Evolutionary conservation across 1,139 yeast genomes (phyloP).

Genomic region (Waltiozyma sp.): DNA sequence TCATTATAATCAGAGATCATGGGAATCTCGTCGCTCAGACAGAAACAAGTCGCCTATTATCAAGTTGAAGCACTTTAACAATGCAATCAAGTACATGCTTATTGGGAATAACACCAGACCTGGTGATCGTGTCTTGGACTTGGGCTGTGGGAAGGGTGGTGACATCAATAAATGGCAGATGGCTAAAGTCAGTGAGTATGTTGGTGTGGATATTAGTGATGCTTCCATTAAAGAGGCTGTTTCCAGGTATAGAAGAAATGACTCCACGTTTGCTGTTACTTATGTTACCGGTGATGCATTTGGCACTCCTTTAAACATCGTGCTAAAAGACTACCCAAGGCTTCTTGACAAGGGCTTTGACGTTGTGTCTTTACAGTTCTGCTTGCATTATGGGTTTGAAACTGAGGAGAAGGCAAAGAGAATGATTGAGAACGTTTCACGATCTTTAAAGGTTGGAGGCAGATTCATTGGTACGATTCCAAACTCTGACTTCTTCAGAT

Average conservation of each 20-base stretch:
- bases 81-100: constrained; percentile 81
- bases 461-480: constrained; percentile 90
- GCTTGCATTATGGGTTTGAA: constrained; percentile 90
- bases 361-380: constrained; percentile 80
- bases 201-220: constrained; percentile 90
- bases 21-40: constrained; percentile 49
- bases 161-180: constrained; percentile 84
- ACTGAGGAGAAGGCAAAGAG: constrained; percentile 69
- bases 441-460: constrained; percentile 73
- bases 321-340: constrained; percentile 30
- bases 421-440: constrained; percentile 63
- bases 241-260: constrained; percentile 48
- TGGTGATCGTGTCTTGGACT: constrained; percentile 55
- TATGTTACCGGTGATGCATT: constrained; percentile 92
- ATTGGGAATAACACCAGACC: constrained; percentile 54
- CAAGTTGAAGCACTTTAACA: constrained; percentile 79
- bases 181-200: constrained; percentile 60
- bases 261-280: constrained; percentile 55
- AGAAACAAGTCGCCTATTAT: constrained; percentile 77
- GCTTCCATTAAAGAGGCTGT: constrained; percentile 79
- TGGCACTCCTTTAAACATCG: constrained; percentile 49
- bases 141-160: constrained; percentile 98
- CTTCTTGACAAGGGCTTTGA: constrained; percentile 70
- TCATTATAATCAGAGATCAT: constrained; percentile 82
- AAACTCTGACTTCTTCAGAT: constrained; percentile 71